These are phyloP conservation scores for Malus hybrid DNA, from an alignment of 331 rosid species.

Conservation along the genomic window DNA sequence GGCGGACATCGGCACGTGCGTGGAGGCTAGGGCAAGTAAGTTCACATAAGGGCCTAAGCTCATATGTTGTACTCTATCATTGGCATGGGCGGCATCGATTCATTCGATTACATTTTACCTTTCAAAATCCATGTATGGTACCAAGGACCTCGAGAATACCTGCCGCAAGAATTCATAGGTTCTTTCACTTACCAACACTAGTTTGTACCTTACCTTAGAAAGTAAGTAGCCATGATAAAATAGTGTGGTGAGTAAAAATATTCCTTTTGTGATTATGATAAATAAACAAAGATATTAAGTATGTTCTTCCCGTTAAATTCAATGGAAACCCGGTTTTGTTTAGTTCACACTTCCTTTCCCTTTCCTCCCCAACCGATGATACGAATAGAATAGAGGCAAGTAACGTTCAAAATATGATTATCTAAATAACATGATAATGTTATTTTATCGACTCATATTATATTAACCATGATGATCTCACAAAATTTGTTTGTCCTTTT, in stretches of 20 bases:
- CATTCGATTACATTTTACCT: too few species aligned
- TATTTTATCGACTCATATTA: background rate
- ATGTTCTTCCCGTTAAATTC: background rate
- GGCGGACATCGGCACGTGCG: too few species aligned
- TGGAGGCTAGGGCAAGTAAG: too few species aligned
- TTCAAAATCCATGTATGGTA: too few species aligned
- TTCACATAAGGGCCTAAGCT: too few species aligned
- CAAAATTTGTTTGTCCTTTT: background rate
- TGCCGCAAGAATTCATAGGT: background rate
- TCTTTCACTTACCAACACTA: background rate
- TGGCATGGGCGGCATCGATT: too few species aligned
- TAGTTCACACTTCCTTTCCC: background rate
- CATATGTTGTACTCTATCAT: too few species aligned
- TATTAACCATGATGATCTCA: slow-evolving; percentile 11
- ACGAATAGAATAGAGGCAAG: background rate
- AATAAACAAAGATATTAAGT: background rate
- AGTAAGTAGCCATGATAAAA: background rate
- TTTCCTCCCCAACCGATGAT: background rate
- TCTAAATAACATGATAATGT: background rate
- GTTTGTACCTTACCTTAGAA: background rate
- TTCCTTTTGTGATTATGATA: background rate
- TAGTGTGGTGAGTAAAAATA: too few species aligned
- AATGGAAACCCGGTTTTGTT: background rate
- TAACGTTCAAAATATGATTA: background rate
- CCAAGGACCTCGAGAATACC: background rate